phyloP scores from a whole-genome alignment of 345 rosid species.

The Heritiera littoralis region DNA sequence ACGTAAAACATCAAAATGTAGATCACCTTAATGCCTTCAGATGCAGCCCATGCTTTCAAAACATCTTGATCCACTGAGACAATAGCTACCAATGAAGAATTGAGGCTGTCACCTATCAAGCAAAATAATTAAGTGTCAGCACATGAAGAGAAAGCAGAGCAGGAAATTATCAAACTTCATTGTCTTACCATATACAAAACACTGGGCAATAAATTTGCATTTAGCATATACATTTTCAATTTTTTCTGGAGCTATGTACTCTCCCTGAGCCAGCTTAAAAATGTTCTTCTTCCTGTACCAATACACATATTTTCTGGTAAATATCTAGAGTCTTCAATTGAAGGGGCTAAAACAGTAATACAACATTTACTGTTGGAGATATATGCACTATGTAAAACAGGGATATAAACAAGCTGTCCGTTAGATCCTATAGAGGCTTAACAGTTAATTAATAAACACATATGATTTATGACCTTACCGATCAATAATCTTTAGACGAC shows the following conservation, averaged over 20 bases:
- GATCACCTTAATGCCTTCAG: conserved; percentile 80
- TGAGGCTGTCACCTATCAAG: conserved; percentile 85
- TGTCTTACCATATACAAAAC: conserved; percentile 81
- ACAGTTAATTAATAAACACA: background rate
- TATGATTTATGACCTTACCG: conserved; percentile 45
- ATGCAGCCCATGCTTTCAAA: conserved; percentile 77
- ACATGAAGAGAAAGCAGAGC: conserved; percentile 1
- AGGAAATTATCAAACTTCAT: background rate
- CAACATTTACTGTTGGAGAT: background rate
- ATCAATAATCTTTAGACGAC: conserved; percentile 94
- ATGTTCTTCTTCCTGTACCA: conserved; percentile 92
- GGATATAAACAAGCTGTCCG: conserved; percentile 3
- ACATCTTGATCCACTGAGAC: conserved; percentile 84
- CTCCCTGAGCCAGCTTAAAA: conserved; percentile 97
- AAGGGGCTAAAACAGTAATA: background rate
- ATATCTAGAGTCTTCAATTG: background rate
- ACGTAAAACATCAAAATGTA: background rate
- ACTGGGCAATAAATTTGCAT: conserved; percentile 76
- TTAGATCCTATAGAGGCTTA: background rate
- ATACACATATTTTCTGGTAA: conserved; percentile 9
- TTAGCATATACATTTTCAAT: conserved; percentile 93
- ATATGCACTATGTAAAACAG: background rate
- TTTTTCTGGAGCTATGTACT: conserved; percentile 98
- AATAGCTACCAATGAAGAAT: conserved; percentile 81
- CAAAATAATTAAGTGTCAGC: conserved; percentile 24